Evolutionary conservation across 2,329 filamentous ascomycete species (phyloP).

Genomic region (Chalara sp.): DNA sequence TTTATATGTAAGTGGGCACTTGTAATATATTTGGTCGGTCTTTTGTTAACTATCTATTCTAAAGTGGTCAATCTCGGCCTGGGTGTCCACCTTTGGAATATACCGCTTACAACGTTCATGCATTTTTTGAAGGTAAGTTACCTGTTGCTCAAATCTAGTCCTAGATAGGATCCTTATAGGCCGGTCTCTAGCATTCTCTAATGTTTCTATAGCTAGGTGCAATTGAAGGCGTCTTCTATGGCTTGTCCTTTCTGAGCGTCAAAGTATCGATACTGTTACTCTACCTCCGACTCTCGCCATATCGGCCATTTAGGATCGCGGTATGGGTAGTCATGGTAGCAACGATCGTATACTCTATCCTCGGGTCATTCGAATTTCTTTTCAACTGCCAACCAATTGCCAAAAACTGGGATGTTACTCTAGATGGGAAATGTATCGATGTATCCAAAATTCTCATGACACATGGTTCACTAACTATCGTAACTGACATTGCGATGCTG

Average conservation of each 20-base stretch:
- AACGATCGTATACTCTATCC: background rate
- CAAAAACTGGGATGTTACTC: background rate
- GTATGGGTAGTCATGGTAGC: background rate
- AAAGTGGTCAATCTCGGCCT: too few relatives aligned
- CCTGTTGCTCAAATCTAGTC: background rate
- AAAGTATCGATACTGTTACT: background rate
- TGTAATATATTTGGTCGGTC: too few relatives aligned
- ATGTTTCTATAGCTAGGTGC: background rate
- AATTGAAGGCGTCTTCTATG: slow-evolving; percentile 29
- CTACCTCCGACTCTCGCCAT: background rate
- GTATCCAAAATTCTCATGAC: too few relatives aligned
- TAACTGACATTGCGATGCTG: too few relatives aligned
- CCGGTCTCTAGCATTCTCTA: background rate
- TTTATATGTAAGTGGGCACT: too few relatives aligned
- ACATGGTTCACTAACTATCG: too few relatives aligned
- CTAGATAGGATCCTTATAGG: background rate
- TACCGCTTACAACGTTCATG: background rate
- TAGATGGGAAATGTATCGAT: background rate
- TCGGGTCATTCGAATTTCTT: too few relatives aligned
- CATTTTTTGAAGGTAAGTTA: background rate
- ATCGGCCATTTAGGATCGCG: background rate
- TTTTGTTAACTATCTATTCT: too few relatives aligned
- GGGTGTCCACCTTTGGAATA: background rate
- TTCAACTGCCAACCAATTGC: background rate
- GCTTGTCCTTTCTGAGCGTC: background rate